Base-by-base conservation (phyloP, 2,329 filamentous ascomycete genomes). In the Ceratocystis cacaofunesta region DNA sequence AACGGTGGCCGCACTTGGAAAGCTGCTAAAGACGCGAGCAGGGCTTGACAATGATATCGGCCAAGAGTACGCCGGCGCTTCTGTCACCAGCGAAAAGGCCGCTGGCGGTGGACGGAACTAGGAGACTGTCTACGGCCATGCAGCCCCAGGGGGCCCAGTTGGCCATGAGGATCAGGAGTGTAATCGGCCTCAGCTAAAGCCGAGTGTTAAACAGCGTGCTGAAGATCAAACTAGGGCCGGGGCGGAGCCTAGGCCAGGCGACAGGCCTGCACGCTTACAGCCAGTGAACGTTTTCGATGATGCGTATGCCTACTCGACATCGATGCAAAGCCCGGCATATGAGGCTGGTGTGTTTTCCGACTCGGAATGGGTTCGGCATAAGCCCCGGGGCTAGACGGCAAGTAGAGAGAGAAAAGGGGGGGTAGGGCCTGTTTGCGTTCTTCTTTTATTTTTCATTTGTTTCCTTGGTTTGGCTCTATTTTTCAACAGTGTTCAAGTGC, bases 281-380 rank as follows among this genome's bases (percentile, higher is more conserved):
- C 19, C 41, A 22, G 22, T 63, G 3, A 67, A 65, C 22, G 46
- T 67, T 10, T 65, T 62, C 12, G 58, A 50, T 43, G 66, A 67
- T 25, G 58, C 63, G 41, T 55, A 44, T 41, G 65, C 32, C 12
- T 67, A 63, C 61, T 65, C 65, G n/a, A 67, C 62, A 19, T 67
- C 63, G 55, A 17, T 68, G 25, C 58, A 66, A 17, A 68, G 65
- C 46, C 67, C 67, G 32, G 57, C 50, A n/a, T 62, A 65, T 32
- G 63, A 68, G 4, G 55, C 28, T 8, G 62, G 66, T 62, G 58
- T 44, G 46, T 67, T 62, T 62, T 64, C 67, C 28, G 36, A 62
- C 6, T 25, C 63, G 10, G 52, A 63, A 57, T 46, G 66, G 63
- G 46, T 62, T n/a, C 28, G 22, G 22, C 32, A 61, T 25, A n/a